Base-by-base conservation (phyloP, 2,329 filamentous ascomycete species). In the Colletotrichum godetiae region DNA sequence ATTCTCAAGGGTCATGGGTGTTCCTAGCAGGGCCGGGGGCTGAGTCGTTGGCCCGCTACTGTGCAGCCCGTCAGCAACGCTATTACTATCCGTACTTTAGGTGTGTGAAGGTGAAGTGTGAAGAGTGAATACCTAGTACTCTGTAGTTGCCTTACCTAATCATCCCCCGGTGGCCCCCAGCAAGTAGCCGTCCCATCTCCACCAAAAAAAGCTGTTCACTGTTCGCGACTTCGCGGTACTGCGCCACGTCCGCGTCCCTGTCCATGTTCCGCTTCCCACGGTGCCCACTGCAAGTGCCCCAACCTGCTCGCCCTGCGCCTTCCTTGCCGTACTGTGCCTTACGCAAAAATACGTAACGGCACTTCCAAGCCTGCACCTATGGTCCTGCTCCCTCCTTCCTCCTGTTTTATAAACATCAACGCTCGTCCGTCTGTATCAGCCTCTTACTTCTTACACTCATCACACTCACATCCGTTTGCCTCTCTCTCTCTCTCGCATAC, bases 331-430 rank as follows among this genome's bases (percentile, higher is more conserved):
- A 58, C 52, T 56, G 66, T 64, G 56, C 33, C 49, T 65, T 65
- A 56, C 31, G 52, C 62, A 49, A n/a, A 56, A 65, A 33, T 57
- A 65, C 59, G 60, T 70, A 65, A 70, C 52, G 31, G 52, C 65
- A 37, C 66, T 24, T 59, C 37, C 37, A 42, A 42, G 37, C 37
- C 37, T 42, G 37, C 37, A 42, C 37, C 37, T 42, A 15, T 15
- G n/a, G 29, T 33, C 5, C 42, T 53, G 46, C 60, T 53, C 60
- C 49, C 22, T 71, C 46, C 46, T 3, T 58, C n/a, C n/a, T 42
- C 24, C 62, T 42, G 72, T 72, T 74, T 74, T 72, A 74, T 73
- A 74, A 74, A 74, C 72, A 72, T 72, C 58, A 37, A 42, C 59
- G 62, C 57, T 74, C 62, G 57, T 74, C 72, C 62, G 63, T 60